A percentile compares a stretch with the other conserved stretches of the same genome.
These are phyloP conservation scores for Leptographium radiaticola DNA, from an alignment of 2,329 filamentous ascomycete genomes.

Conservation along the genomic window DNA sequence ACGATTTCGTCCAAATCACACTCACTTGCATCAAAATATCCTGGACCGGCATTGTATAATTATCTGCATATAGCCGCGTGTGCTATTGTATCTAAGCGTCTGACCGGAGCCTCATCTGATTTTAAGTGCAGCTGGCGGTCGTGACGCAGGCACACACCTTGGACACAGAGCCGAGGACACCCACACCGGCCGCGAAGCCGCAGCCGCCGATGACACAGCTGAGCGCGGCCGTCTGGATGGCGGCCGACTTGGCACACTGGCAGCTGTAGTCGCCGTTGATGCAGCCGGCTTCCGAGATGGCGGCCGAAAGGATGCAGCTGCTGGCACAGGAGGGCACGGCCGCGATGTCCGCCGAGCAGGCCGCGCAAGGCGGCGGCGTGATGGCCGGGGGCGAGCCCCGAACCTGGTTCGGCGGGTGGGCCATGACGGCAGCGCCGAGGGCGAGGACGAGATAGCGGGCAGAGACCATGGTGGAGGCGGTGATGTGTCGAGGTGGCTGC, in stretches of 20 bases:
- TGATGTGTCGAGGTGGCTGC: too few relatives aligned
- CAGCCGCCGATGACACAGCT: constrained; percentile 5
- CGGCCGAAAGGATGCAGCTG: constrained; percentile 1
- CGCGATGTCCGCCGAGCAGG: neutral
- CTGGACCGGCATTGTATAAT: too few relatives aligned
- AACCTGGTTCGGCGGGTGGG: too few relatives aligned
- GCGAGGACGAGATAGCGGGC: too few relatives aligned
- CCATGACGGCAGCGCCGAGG: too few relatives aligned
- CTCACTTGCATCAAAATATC: too few relatives aligned
- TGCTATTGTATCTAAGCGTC: too few relatives aligned
- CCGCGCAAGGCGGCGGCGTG: neutral
- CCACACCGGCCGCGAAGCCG: neutral
- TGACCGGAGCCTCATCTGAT: too few relatives aligned
- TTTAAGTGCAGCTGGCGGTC: neutral
- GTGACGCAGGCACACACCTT: constrained; percentile 1
- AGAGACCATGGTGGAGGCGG: too few relatives aligned
- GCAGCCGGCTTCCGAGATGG: constrained; percentile 1
- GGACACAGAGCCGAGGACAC: neutral
- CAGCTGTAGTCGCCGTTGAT: neutral
- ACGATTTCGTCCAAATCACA: too few relatives aligned
- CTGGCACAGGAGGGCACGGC: constrained; percentile 1
- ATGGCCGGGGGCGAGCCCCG: neutral
- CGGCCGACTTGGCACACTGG: constrained; percentile 3
- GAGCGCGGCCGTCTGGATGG: constrained; percentile 3
- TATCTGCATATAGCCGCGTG: too few relatives aligned